Evolutionary conservation across 352 stramenopile genomes (phyloP).

Genomic region (Pythium myriotylum): DNA sequence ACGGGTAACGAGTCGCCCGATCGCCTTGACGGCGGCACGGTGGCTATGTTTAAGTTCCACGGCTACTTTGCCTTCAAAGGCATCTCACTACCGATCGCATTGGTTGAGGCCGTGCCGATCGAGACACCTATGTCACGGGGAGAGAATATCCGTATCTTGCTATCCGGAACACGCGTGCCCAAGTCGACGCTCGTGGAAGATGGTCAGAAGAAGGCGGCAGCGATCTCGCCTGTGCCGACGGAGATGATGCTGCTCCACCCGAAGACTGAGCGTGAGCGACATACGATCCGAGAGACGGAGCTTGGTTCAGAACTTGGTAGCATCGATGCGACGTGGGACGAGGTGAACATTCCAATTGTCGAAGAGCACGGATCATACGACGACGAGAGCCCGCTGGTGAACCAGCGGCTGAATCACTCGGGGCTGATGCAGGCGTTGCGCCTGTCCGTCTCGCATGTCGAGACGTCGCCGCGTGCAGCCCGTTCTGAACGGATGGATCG

Average conservation of each 20-base stretch:
- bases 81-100: conserved; percentile 76
- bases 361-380: conserved; percentile 61
- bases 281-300: conserved; percentile 87
- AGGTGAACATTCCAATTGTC: conserved; percentile 75
- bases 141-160: conserved; percentile 39
- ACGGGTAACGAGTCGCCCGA: conserved; percentile 48
- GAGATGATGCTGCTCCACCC: conserved; percentile 68
- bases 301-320: conserved; percentile 68
- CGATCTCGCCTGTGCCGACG: conserved; percentile 48
- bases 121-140: conserved; percentile 37
- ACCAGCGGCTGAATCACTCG: conserved; percentile 64
- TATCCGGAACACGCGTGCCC: conserved; percentile 46
- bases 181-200: conserved; percentile 76
- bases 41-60: conserved; percentile 86
- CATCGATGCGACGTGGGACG: conserved; percentile 67
- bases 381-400: conserved; percentile 52
- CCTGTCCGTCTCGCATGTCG: conserved; percentile 32
- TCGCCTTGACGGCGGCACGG: conserved; percentile 46
- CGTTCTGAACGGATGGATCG: conserved; percentile 69
- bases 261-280: conserved; percentile 62
- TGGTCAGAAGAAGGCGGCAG: conserved; percentile 45
- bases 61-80: conserved; percentile 88
- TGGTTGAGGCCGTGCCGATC: conserved; percentile 81
- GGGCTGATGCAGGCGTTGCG: conserved; percentile 61
- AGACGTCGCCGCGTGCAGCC: conserved; percentile 33